Evolutionary conservation across 345 rosid species (phyloP).

Genomic region (Hypericum androsaemum): DNA sequence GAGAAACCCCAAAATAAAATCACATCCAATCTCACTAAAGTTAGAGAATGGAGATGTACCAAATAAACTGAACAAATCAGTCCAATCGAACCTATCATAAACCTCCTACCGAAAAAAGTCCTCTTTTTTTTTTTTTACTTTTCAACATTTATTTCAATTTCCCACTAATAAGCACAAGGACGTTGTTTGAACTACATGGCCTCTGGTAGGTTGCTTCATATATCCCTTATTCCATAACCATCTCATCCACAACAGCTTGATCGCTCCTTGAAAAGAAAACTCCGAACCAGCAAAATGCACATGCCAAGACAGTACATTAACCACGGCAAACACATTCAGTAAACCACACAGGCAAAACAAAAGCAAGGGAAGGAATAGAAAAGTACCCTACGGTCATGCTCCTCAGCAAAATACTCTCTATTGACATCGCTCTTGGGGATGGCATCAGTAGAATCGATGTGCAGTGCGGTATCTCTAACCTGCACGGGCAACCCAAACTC

Average conservation of each 20-base stretch:
- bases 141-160: too few relatives aligned
- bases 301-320: not conserved
- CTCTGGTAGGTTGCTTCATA: too few relatives aligned
- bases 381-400: constrained; percentile 80
- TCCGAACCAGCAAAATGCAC: not conserved
- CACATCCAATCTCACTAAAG: not conserved
- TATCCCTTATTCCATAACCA: too few relatives aligned
- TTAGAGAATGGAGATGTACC: not conserved
- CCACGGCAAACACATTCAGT: not conserved
- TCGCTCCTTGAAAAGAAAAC: too few relatives aligned
- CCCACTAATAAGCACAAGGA: too few relatives aligned
- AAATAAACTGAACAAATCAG: too few relatives aligned
- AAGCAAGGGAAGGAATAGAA: not conserved
- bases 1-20: not conserved
- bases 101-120: too few relatives aligned
- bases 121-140: too few relatives aligned
- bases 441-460: constrained; percentile 64
- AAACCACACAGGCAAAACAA: not conserved
- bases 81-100: too few relatives aligned
- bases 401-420: constrained; percentile 87
- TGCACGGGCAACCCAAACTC: constrained; percentile 96
- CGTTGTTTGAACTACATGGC: too few relatives aligned
- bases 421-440: constrained; percentile 93
- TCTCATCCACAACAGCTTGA: too few relatives aligned
- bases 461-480: constrained; percentile 81